Evolutionary conservation across 257 asterid genomes (phyloP).

Genomic region (Primulina tabacum): DNA sequence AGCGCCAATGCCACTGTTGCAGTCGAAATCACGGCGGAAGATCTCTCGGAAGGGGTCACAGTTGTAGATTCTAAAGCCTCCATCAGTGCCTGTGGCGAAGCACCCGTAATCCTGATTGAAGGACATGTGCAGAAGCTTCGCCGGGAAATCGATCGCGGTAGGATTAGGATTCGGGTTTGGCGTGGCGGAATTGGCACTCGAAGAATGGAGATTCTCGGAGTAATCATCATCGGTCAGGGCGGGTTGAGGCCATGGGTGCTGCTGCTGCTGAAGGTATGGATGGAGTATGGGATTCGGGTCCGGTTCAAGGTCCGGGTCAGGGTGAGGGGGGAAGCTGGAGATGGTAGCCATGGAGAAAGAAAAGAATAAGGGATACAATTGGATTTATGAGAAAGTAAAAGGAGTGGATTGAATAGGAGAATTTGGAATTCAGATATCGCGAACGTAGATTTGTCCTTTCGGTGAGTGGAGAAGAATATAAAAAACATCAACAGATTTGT

Average conservation of each 20-base stretch:
- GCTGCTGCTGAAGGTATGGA: conserved; percentile 52
- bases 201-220: conserved; percentile 17
- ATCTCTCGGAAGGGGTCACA: conserved; percentile 86
- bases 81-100: conserved; percentile 72
- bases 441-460: too few species aligned
- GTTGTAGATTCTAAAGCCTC: conserved; percentile 78
- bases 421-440: too few species aligned
- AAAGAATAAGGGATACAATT: not conserved
- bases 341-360: conserved; percentile 40
- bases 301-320: conserved; percentile 30
- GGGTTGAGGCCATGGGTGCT: conserved; percentile 28
- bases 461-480: too few species aligned
- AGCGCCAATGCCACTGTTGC: conserved; percentile 58
- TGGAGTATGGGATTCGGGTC: conserved; percentile 49
- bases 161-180: conserved; percentile 13
- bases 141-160: conserved; percentile 8
- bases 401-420: too few species aligned
- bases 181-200: conserved; percentile 7
- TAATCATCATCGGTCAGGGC: conserved; percentile 20
- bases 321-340: conserved; percentile 33
- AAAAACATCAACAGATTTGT: too few species aligned
- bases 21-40: conserved; percentile 73
- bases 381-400: too few species aligned
- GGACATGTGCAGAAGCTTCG: conserved; percentile 66
- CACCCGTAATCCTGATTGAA: conserved; percentile 92